Conservation (phyloP, 768 basidiomycete genomes). For the Hydnomerulius pinastri region DNA sequence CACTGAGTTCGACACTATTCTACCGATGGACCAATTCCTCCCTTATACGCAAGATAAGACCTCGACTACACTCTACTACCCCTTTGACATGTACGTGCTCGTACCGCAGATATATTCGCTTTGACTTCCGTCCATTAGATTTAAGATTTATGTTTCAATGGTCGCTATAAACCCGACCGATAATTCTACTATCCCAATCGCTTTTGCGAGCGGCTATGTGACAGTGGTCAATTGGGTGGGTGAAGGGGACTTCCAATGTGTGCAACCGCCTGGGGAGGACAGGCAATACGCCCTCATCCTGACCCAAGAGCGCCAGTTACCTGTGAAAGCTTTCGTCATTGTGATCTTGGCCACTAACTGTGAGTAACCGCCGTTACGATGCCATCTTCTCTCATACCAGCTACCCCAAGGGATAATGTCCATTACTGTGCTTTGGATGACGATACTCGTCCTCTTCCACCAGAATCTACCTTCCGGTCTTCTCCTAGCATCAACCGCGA, state of each 20-base stretch:
- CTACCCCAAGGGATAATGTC: background rate
- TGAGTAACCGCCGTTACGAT: background rate
- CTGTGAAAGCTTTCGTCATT: slow-evolving; percentile 4
- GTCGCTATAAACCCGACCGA: slow-evolving; percentile 1
- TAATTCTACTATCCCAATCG: slow-evolving; percentile 6
- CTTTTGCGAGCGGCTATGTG: background rate
- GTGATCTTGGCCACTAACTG: slow-evolving; percentile 3
- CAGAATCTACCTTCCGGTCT: slow-evolving; percentile 1
- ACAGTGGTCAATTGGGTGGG: slow-evolving; percentile 5
- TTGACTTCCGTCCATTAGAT: background rate
- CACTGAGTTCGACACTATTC: background rate
- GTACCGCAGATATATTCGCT: no score
- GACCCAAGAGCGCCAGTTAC: background rate
- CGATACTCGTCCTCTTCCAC: background rate
- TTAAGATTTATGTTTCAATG: background rate
- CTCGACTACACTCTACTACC: slow-evolving; percentile 2
- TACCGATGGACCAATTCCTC: slow-evolving; percentile 1
- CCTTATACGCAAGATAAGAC: slow-evolving; percentile 3
- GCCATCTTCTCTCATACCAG: background rate
- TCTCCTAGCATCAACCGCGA: slow-evolving; percentile 1
- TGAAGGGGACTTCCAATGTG: background rate
- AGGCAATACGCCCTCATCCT: background rate
- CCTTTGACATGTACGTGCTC: slow-evolving; percentile 4
- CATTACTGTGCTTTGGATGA: slow-evolving; percentile 5
- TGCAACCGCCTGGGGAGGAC: background rate